Evolutionary conservation across 2,329 filamentous ascomycete genomes (phyloP).

Genomic region (Fusarium sp.): DNA sequence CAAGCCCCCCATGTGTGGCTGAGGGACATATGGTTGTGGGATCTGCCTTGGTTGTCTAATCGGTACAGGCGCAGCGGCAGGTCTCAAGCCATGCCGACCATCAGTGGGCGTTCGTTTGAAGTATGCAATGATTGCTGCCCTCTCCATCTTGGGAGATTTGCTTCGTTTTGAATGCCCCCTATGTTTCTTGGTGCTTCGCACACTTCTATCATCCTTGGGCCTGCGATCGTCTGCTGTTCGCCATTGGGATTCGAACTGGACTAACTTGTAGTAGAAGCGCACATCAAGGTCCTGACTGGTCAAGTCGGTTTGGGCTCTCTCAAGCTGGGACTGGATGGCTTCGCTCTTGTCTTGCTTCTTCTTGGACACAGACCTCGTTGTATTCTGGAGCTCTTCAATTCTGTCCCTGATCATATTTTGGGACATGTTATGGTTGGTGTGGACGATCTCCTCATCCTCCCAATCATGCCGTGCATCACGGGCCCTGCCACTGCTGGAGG

Average conservation of each 20-base stretch:
- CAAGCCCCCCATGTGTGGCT: not conserved
- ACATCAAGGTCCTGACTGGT: conserved; percentile 53
- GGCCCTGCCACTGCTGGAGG: conserved; percentile 55
- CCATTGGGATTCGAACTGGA: conserved; percentile 60
- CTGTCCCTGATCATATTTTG: conserved; percentile 55
- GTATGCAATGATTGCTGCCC: conserved; percentile 60
- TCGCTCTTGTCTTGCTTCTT: conserved; percentile 57
- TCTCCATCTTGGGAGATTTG: conserved; percentile 53
- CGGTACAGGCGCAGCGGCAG: conserved; percentile 45
- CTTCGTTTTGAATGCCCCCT: conserved; percentile 21
- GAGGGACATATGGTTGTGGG: conserved; percentile 11
- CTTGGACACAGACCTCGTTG: conserved; percentile 51
- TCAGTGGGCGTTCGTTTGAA: conserved; percentile 58
- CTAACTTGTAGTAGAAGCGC: conserved; percentile 58
- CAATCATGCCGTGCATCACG: conserved; percentile 54
- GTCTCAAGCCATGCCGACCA: conserved; percentile 49
- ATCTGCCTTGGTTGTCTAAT: conserved; percentile 7
- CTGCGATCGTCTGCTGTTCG: conserved; percentile 47
- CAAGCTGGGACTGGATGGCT: conserved; percentile 59
- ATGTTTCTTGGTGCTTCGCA: conserved; percentile 41
- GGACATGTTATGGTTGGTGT: conserved; percentile 53
- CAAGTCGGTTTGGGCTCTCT: conserved; percentile 55
- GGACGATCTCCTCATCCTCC: conserved; percentile 57
- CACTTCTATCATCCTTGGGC: conserved; percentile 37
- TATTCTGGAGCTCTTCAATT: conserved; percentile 55